phyloP scores from a whole-genome alignment of 176 grass and related monocot species.

The Juncus inflexus region DNA sequence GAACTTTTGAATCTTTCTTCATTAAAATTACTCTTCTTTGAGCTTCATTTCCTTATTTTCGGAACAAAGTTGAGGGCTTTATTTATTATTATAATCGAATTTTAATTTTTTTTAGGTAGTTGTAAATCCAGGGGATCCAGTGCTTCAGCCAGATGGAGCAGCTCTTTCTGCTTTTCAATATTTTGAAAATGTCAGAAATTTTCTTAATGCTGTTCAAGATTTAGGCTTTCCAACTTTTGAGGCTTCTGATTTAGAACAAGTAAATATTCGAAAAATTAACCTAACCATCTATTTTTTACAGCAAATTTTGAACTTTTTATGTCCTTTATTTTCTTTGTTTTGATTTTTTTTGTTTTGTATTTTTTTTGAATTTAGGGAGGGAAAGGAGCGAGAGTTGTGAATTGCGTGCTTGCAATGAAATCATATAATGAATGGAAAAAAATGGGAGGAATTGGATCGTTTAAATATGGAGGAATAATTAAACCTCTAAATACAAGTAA shows the following conservation, averaged over 20 bases:
- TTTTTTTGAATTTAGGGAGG: constrained; percentile 59
- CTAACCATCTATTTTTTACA: constrained; percentile 41
- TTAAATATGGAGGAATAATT: constrained; percentile 83
- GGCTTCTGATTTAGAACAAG: constrained; percentile 96
- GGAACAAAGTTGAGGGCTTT: background rate
- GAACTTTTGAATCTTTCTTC: too few species aligned
- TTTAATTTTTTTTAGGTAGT: constrained; percentile 56
- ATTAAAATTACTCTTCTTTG: background rate
- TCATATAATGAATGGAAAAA: constrained; percentile 94
- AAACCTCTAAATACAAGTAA: constrained; percentile 59
- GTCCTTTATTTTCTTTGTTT: background rate
- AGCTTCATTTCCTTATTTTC: background rate
- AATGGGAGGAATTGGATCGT: constrained; percentile 75
- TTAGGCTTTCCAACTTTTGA: constrained; percentile 86
- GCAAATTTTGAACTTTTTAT: constrained; percentile 33
- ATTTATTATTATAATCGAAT: background rate
- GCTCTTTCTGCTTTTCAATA: constrained; percentile 96
- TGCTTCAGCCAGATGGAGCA: constrained; percentile 84
- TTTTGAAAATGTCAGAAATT: constrained; percentile 99
- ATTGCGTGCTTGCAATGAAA: constrained; percentile 85
- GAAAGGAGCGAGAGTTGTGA: constrained; percentile 88
- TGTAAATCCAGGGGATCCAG: constrained; percentile 79
- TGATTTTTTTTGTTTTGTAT: constrained; percentile 13
- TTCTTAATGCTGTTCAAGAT: constrained; percentile 82
- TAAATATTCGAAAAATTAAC: constrained; percentile 29